These are phyloP conservation scores for Mycena galericulata DNA, from an alignment of 768 basidiomycete genomes.

Conservation along the genomic window DNA sequence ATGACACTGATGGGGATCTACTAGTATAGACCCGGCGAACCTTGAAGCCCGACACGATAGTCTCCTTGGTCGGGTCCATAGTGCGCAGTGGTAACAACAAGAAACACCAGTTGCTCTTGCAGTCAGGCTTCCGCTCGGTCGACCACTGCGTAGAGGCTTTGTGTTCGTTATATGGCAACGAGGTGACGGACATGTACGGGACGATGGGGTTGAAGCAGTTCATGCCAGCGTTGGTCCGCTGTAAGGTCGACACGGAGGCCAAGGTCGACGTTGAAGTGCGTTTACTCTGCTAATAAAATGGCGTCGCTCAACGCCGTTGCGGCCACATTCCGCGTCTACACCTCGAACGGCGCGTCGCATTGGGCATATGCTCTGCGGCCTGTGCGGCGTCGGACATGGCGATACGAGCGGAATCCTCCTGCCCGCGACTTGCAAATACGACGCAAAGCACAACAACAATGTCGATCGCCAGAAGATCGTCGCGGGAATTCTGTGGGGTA, in stretches of 20 bases:
- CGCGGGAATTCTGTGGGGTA: neutral
- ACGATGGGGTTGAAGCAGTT: neutral
- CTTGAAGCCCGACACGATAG: too few relatives aligned
- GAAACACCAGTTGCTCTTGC: neutral
- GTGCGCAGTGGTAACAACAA: too few relatives aligned
- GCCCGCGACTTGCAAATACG: conserved; percentile 2
- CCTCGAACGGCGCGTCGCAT: conserved; percentile 1
- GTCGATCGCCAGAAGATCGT: neutral
- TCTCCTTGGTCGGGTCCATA: too few relatives aligned
- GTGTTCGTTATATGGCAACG: neutral
- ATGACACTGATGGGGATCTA: too few relatives aligned
- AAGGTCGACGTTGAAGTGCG: conserved; percentile 7
- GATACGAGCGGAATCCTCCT: conserved; percentile 14
- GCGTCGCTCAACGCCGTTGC: conserved; percentile 2
- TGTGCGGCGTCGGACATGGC: conserved; percentile 16
- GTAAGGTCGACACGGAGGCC: neutral
- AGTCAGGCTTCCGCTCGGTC: too few relatives aligned
- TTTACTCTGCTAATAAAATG: neutral
- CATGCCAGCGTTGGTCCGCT: conserved; percentile 5
- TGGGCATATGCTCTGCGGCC: conserved; percentile 17
- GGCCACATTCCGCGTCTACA: neutral
- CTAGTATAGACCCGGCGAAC: too few relatives aligned
- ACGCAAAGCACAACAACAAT: neutral
- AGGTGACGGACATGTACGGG: conserved; percentile 13
- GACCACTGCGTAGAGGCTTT: conserved; percentile 4